Evolutionary conservation across 1,284 basidiomycete genomes (phyloP).

Genomic region (Cerrena zonata): DNA sequence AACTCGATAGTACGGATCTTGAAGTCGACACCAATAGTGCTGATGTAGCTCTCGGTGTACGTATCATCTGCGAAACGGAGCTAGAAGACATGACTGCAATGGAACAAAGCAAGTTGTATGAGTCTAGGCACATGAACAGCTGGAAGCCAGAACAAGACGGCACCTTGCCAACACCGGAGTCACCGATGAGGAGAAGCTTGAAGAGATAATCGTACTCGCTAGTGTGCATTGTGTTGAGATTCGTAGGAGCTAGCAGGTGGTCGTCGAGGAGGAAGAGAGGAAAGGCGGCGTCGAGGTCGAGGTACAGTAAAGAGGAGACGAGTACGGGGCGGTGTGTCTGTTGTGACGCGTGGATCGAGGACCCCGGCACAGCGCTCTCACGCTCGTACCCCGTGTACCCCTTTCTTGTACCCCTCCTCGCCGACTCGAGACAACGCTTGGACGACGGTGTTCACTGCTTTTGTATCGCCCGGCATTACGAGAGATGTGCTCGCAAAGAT

Average conservation of each 20-base stretch:
- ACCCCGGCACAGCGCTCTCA: conserved; percentile 19
- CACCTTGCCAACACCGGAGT: conserved; percentile 96
- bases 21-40: conserved; percentile 98
- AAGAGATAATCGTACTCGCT: conserved; percentile 97
- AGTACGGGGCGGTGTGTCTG: conserved; percentile 24
- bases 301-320: conserved; percentile 21
- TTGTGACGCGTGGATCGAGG: conserved; percentile 30
- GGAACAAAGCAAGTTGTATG: neutral
- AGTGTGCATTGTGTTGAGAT: conserved; percentile 63
- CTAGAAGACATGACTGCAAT: conserved; percentile 86
- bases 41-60: conserved; percentile 98
- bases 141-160: conserved; percentile 19
- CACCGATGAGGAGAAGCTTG: conserved; percentile 88
- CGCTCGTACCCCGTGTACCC: conserved; percentile 6
- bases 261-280: conserved; percentile 12
- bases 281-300: conserved; percentile 15
- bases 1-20: conserved; percentile 99
- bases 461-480: too few relatives aligned
- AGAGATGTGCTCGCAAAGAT: too few relatives aligned
- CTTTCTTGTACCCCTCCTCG: neutral
- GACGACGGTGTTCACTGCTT: neutral
- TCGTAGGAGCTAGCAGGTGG: conserved; percentile 18
- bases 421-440: neutral
- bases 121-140: neutral
- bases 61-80: conserved; percentile 99